Conservation (phyloP, 1,284 basidiomycete genomes). For the Tilletia indica region DNA sequence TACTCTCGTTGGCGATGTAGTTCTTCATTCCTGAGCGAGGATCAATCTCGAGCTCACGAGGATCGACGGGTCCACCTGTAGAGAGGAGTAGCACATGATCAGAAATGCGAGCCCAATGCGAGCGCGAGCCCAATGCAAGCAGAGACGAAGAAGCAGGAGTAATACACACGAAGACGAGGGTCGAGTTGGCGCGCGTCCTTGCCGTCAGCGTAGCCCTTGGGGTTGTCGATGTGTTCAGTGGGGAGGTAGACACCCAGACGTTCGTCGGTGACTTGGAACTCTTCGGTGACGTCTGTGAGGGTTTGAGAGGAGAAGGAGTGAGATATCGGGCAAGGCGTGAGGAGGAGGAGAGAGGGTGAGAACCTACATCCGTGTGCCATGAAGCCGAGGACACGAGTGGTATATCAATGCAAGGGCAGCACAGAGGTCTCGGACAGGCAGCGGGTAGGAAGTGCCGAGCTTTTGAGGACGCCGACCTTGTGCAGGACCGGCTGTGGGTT, state of each 20-base stretch:
- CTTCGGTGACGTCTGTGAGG: slow-evolving; percentile 60
- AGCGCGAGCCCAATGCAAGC: too few relatives aligned
- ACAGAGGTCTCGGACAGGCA: too few relatives aligned
- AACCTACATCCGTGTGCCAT: slow-evolving; percentile 33
- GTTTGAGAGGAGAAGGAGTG: background rate
- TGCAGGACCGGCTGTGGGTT: too few relatives aligned
- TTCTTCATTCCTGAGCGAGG: slow-evolving; percentile 89
- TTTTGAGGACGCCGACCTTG: too few relatives aligned
- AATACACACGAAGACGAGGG: slow-evolving; percentile 64
- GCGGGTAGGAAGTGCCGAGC: too few relatives aligned
- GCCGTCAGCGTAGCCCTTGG: slow-evolving; percentile 65
- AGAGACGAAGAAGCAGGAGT: background rate
- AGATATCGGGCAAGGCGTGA: too few relatives aligned
- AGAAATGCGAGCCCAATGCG: background rate
- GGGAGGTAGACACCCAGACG: slow-evolving; percentile 83
- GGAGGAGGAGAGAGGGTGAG: too few relatives aligned
- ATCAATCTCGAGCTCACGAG: slow-evolving; percentile 81
- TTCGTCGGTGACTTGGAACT: slow-evolving; percentile 87
- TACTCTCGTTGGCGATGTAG: slow-evolving; percentile 76
- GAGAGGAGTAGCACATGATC: background rate
- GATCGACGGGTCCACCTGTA: slow-evolving; percentile 66
- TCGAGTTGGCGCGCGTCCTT: slow-evolving; percentile 75
- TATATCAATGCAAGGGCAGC: too few relatives aligned
- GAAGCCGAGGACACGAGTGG: slow-evolving; percentile 58
- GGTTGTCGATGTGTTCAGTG: slow-evolving; percentile 72